Evolutionary conservation across 139 green algal genomes (phyloP).

Genomic region (Pseudopediastrum boryanum): DNA sequence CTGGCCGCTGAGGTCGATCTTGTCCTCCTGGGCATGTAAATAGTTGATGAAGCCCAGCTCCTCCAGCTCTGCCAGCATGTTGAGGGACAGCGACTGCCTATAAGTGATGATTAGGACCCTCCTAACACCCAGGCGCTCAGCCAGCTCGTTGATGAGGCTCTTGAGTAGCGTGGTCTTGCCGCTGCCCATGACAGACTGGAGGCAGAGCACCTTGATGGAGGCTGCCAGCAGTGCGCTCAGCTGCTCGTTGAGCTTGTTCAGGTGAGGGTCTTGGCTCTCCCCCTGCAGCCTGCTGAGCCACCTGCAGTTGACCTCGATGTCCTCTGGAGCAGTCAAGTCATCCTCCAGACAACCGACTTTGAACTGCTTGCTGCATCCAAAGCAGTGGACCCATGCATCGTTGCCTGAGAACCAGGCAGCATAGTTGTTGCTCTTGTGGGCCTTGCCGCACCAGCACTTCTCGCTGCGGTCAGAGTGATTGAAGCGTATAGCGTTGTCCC

Average conservation of each 20-base stretch:
- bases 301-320: constrained; percentile 1
- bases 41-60: constrained; percentile 1
- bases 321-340: not conserved
- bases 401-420: not conserved
- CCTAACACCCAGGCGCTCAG: not conserved
- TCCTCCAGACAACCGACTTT: not conserved
- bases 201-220: not conserved
- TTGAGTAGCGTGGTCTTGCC: not conserved
- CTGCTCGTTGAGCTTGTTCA: not conserved
- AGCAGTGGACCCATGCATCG: not conserved
- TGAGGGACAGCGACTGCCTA: not conserved
- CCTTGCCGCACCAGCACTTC: constrained; percentile 10
- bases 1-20: not conserved
- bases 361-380: not conserved
- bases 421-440: constrained; percentile 10
- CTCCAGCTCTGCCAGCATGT: not conserved
- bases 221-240: not conserved
- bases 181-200: not conserved
- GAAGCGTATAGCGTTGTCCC: not conserved
- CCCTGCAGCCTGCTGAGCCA: not conserved
- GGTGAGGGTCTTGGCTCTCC: not conserved
- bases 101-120: not conserved
- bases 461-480: not conserved
- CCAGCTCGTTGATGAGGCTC: not conserved
- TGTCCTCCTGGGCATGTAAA: constrained; percentile 1